Base-by-base conservation (phyloP, 2,329 filamentous ascomycete species). In the Fusarium falciforme region DNA sequence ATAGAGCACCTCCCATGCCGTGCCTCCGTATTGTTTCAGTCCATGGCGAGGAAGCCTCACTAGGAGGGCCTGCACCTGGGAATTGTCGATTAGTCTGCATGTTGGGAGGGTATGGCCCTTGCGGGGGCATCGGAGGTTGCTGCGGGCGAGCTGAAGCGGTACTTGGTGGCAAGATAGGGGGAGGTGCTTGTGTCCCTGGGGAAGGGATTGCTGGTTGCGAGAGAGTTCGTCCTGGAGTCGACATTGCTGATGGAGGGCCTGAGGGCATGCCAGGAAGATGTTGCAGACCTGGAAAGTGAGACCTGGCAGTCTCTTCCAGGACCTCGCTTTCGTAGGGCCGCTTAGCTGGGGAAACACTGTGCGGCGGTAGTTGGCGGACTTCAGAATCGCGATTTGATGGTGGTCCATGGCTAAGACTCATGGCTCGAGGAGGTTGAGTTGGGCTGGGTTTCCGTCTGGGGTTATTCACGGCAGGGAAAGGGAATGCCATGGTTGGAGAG, bases 151-250 rank as follows among this genome's bases (percentile, higher is more conserved):
- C 70, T 6, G 75, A 60, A 22, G 64, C 64, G 27, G 78, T 78
- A 27, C 66, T 79, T 67, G 67, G 65, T 2, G 71, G 66, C 6
- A 76, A 66, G 12, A 71, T 63, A 4, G 80, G 68, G 17, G 77
- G 75, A 20, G 80, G 78, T 8, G 74, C 71, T 44, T 76, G 78
- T 10, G 74, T 62, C 47, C 70, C 75, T 16, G 78, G 79, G 17
- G 71, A 68, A n/a, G 67, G 68, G 12, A 82, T 62, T 25, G 75
- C 71, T 10, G 83, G 78, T n/a, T 85, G 84, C 6, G 84, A 83
- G 49, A 82, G 73, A 25, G 82, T 78, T 52, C 83, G 80, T 57
- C 80, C 72, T 6, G 80, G 77, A 31, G 79, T 76, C 8, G 80
- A 75, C 70, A 71, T 62, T 69, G 63, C 31, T 67, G 67, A 31